Evolutionary conservation across 2,329 filamentous ascomycete genomes (phyloP), one percentile per base, ranked within the genome.

Genomic region (Fusarium nisikadoi): DNA sequence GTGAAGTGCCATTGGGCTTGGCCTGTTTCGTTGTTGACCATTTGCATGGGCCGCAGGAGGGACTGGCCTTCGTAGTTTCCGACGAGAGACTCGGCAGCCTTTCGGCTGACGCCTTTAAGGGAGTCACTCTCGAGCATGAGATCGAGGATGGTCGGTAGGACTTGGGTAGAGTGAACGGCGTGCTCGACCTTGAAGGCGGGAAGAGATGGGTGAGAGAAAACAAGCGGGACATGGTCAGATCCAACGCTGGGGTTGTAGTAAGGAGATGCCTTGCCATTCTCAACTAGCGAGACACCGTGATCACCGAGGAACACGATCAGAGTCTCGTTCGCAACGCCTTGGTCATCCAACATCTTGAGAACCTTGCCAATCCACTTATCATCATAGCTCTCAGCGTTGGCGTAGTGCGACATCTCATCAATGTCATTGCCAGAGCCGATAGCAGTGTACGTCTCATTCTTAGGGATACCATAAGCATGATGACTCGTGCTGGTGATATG

Each of bases 401-500:
- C 54, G 33, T 80, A 81, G 3, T 75, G 70, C 0, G 79, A 80
- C 13, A 80, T 68, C 56, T 80, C 75, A 16, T 79, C 73, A 1
- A 77, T 52, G 1, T 76, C 75, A 27, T 73, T 72, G 6, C 73
- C 72, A 8, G 79, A 53, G 1, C 64, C 64, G 0, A 66, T 45
- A 2, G 74, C 73, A 0, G 77, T 72, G 6, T 77, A 77, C 0
- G 61, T 65, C 49, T 79, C 79, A 10, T 75, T 71, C 4, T 58
- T 65, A 4, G 80, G 80, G 27, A 81, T 60, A 0, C 70, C 75
- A 25, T 79, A 81, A 6, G 75, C 73, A 43, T 81, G 80, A 61
- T 82, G 80, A 1, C 76, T 78, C 3, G 80, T 81, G 64, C 79
- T 80, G 8, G 80, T 81, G 16, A 81, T 62, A 49, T 81, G 80